A percentile compares a stretch with the other conserved stretches of the same genome.
phyloP scores from a whole-genome alignment of 2,329 filamentous ascomycete genomes.

The Pestalotiopsis sp. region DNA sequence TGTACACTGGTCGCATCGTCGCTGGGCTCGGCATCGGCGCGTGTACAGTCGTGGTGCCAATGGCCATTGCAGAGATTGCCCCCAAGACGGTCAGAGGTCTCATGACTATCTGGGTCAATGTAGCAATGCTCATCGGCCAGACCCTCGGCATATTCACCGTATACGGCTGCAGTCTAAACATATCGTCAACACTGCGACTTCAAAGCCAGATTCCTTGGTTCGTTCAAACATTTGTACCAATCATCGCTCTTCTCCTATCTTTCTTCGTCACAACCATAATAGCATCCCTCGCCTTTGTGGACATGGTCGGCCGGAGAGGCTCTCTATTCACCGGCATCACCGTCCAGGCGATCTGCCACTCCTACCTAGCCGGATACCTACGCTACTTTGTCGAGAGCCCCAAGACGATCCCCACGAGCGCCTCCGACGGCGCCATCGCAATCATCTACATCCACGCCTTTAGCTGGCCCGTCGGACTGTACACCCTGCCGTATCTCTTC shows the following conservation, averaged over 20 bases:
- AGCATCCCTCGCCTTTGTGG: constrained; percentile 22
- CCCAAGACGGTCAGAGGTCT: background rate
- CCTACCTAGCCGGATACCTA: background rate
- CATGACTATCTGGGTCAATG: background rate
- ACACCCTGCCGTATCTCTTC: constrained; percentile 44
- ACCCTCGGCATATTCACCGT: background rate
- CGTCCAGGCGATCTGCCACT: background rate
- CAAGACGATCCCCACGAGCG: constrained; percentile 16
- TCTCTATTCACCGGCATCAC: background rate
- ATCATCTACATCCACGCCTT: constrained; percentile 46
- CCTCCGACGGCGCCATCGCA: constrained; percentile 40
- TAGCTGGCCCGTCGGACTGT: constrained; percentile 40
- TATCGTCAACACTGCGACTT: background rate
- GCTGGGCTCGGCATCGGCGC: background rate
- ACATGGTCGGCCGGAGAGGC: background rate
- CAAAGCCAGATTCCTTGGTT: background rate
- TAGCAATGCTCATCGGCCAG: background rate
- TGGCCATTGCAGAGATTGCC: background rate
- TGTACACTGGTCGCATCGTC: background rate
- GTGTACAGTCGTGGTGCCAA: background rate
- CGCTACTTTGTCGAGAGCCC: background rate
- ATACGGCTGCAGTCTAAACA: background rate
- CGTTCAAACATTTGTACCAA: background rate
- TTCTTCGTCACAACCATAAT: constrained; percentile 22
- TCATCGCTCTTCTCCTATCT: background rate